Conservation (phyloP, 2,329 filamentous ascomycete genomes). For the Huntiella omanensis region DNA sequence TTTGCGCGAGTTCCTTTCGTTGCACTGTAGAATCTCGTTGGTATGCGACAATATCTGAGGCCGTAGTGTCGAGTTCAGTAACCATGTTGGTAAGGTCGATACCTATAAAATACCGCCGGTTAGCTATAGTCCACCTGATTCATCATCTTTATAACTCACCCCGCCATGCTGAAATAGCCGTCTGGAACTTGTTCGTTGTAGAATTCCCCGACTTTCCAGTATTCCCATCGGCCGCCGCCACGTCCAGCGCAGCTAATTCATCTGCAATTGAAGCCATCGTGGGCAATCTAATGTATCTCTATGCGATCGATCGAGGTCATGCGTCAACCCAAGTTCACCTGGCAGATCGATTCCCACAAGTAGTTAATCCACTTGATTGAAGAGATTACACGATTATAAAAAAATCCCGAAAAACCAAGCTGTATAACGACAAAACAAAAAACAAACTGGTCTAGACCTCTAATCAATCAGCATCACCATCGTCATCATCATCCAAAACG, state of each 20-base stretch:
- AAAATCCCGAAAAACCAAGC: no score
- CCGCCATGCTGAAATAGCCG: constrained; percentile 88
- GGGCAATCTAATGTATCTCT: neutral
- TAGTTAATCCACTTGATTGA: no score
- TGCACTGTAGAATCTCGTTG: constrained; percentile 93
- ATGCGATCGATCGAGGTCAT: no score
- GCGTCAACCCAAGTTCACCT: no score
- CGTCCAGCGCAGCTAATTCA: constrained; percentile 15
- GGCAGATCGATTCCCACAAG: no score
- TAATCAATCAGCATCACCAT: no score
- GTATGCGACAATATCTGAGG: constrained; percentile 84
- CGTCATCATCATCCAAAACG: no score
- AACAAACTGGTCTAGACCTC: no score
- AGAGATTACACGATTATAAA: no score
- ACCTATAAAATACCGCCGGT: constrained; percentile 28
- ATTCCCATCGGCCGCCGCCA: constrained; percentile 16
- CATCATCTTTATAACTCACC: constrained; percentile 32
- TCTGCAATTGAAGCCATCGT: constrained; percentile 15
- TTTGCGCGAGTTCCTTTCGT: constrained; percentile 92
- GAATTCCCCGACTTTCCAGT: constrained; percentile 37
- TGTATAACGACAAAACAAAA: no score
- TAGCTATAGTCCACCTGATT: neutral
- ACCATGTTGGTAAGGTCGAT: constrained; percentile 75
- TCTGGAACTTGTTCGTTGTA: constrained; percentile 63
- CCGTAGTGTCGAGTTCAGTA: constrained; percentile 72